Base-by-base conservation (phyloP, 2,329 filamentous ascomycete genomes). In the Paraconiothyrium brasiliense region DNA sequence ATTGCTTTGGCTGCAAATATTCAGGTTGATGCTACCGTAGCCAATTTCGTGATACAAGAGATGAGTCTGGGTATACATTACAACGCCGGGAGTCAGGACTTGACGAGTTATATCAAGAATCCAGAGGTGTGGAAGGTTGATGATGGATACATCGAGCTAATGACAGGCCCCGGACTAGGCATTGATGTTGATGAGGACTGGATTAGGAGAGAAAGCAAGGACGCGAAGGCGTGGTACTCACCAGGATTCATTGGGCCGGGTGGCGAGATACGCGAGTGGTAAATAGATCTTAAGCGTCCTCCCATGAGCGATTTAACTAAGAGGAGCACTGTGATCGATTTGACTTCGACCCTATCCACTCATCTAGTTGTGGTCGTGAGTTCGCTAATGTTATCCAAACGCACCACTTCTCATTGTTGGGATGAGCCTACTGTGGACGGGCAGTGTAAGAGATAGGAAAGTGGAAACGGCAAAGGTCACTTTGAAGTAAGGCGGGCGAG, bases 11-110 rank as follows among this genome's bases (percentile, higher is more conserved):
- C 91, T 0, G 91, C 91, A 0, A 88, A 85, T 58, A 82, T 92
- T 44, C 90, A 93, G 64, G 85, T 93, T 1, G 88, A 87, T 27
- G 71, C 81, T 85, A 22, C 80, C 78, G 10, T 86, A 80, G 22
- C 84, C 84, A 22, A 93, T 90, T 75, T 92, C 72, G 86, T 85
- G 0, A 93, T 93, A 35, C 88, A 92, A 71, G 91, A 93, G 76
- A 93, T 93, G 91, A 90, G 88, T 57, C 71, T 93, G 34, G 91
- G 91, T 0, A 93, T 94, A 68, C 92, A 94, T 74, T 94, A 93
- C 72, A 94, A 94, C 63, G 74, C 69, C 1, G 78, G 77, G 0
- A 74, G 72, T 34, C 66, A 74, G 54, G 78, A 80, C 62, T 58
- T 80, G 58, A 85, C 85, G 13, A 90, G 85, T 30, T 93, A 92